These are phyloP conservation scores for Escovopsis sp. DNA, from an alignment of 2,329 filamentous ascomycete genomes.

Conservation along the genomic window DNA sequence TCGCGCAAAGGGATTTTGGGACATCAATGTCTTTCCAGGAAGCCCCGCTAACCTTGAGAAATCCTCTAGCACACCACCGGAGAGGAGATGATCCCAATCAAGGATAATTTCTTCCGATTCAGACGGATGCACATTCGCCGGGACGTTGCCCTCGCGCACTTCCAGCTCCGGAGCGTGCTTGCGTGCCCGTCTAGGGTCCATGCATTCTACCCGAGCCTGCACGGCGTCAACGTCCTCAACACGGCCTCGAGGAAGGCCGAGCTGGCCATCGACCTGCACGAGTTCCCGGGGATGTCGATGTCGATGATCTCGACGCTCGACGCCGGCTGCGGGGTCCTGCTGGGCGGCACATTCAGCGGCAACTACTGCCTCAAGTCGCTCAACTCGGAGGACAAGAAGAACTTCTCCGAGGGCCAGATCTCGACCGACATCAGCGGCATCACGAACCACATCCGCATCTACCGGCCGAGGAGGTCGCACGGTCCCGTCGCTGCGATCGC, in stretches of 20 bases:
- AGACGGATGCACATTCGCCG: slow-evolving; percentile 39
- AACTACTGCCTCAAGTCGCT: slow-evolving; percentile 37
- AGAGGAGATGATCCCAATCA: slow-evolving; percentile 19
- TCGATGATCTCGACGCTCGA: slow-evolving; percentile 34
- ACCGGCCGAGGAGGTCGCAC: slow-evolving; percentile 36
- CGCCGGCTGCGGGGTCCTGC: slow-evolving; percentile 37
- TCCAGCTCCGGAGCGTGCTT: slow-evolving; percentile 49
- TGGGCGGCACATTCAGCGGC: slow-evolving; percentile 44
- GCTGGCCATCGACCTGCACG: slow-evolving; percentile 28
- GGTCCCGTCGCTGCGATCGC: slow-evolving; percentile 43
- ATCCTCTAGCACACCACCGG: slow-evolving; percentile 7
- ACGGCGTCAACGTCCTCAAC: slow-evolving; percentile 37
- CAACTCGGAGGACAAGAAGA: slow-evolving; percentile 22
- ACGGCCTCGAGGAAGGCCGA: slow-evolving; percentile 31
- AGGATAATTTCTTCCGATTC: slow-evolving; percentile 42
- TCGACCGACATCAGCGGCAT: slow-evolving; percentile 39
- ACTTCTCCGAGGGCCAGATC: slow-evolving; percentile 29
- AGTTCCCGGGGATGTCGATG: slow-evolving; percentile 20
- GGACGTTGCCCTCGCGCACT: slow-evolving; percentile 44
- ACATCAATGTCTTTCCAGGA: background rate
- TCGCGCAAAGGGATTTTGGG: slow-evolving; percentile 6
- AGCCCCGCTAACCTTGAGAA: background rate
- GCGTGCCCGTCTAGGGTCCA: slow-evolving; percentile 40
- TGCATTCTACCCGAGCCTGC: slow-evolving; percentile 40
- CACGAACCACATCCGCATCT: slow-evolving; percentile 49